Conservation (phyloP, 2,329 filamentous ascomycete genomes). For the Piedraia hortae region DNA sequence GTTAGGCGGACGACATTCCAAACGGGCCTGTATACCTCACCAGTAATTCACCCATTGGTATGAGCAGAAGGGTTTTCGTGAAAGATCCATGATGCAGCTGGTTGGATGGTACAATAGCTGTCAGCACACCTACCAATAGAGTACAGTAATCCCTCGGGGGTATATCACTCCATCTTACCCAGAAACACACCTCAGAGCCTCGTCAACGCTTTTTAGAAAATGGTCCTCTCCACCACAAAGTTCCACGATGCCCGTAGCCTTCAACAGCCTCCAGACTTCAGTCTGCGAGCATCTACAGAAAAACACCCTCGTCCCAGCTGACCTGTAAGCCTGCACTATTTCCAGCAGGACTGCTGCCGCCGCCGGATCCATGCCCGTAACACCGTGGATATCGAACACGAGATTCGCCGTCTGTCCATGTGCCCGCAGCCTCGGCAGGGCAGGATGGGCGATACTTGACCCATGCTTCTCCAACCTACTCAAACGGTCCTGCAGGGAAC, state of each 20-base stretch:
- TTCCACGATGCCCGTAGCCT: constrained; percentile 59
- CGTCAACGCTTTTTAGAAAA: constrained; percentile 60
- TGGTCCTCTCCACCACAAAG: constrained; percentile 48
- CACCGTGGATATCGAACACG: constrained; percentile 95
- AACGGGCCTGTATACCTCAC: too few species aligned
- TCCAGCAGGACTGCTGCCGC: constrained; percentile 76
- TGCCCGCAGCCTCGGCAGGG: constrained; percentile 48
- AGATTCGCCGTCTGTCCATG: constrained; percentile 72
- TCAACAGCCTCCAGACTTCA: constrained; percentile 41
- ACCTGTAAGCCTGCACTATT: constrained; percentile 59
- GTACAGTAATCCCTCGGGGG: too few species aligned
- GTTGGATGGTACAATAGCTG: too few species aligned
- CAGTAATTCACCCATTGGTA: too few species aligned
- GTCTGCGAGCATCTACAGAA: constrained; percentile 31
- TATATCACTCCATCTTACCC: too few species aligned
- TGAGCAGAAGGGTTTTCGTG: too few species aligned
- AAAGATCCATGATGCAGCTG: too few species aligned
- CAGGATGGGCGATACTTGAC: constrained; percentile 51
- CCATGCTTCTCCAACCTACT: constrained; percentile 71
- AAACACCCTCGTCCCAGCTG: constrained; percentile 48
- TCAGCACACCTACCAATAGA: too few species aligned
- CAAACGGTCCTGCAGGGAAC: constrained; percentile 56
- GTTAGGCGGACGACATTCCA: too few species aligned
- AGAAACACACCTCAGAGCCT: constrained; percentile 57
- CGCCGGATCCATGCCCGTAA: constrained; percentile 77